Percentiles rank a stretch among this genome's conserved stretches.
Evolutionary conservation across 202 grass and related monocot species (phyloP).

Genomic region (Setaria italica): DNA sequence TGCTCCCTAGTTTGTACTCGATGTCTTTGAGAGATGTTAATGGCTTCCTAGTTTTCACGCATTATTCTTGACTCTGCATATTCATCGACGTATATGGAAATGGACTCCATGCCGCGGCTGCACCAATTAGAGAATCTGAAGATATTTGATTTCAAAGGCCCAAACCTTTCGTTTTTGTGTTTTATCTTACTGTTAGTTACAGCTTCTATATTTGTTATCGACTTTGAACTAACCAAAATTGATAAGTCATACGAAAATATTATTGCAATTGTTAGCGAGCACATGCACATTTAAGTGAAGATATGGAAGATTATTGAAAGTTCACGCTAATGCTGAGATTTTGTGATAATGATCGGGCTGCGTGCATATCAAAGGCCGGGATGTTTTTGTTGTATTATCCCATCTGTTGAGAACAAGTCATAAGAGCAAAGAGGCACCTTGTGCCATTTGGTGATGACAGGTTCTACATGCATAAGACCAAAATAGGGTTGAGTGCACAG

Average conservation of each 20-base stretch:
- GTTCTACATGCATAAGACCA: too few relatives aligned
- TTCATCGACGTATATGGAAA: not conserved
- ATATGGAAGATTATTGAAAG: not conserved
- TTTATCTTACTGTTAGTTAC: too few relatives aligned
- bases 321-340: not conserved
- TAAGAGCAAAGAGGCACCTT: too few relatives aligned
- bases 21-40: not conserved
- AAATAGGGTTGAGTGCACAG: too few relatives aligned
- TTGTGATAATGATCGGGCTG: not conserved
- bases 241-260: not conserved
- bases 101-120: too few relatives aligned
- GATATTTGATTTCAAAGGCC: not conserved
- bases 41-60: not conserved
- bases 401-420: too few relatives aligned
- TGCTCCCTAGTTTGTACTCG: not conserved
- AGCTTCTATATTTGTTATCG: not conserved
- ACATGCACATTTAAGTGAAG: not conserved
- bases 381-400: too few relatives aligned
- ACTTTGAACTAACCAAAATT: not conserved
- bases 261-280: not conserved
- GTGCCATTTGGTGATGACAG: too few relatives aligned
- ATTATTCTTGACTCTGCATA: too few relatives aligned
- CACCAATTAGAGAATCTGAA: too few relatives aligned
- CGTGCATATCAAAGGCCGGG: not conserved
- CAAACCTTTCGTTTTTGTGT: too few relatives aligned